Evolutionary conservation across 1,139 yeast species (phyloP), one percentile per base, ranked within the genome.

Genomic region (Yamadazyma pseudoaaseri): DNA sequence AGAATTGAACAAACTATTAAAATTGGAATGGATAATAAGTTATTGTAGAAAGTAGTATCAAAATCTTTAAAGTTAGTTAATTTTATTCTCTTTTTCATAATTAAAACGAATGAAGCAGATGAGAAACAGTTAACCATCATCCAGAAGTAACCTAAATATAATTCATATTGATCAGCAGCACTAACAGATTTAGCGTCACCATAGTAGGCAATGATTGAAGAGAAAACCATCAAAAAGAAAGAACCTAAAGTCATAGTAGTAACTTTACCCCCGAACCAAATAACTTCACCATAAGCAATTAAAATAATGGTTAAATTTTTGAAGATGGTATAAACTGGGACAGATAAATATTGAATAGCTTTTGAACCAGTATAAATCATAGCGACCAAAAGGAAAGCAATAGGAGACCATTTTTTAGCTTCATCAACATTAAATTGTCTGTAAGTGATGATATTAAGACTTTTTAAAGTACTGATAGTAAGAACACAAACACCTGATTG

Each of bases 21-120:
- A 47, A 92, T 83, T 48, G 98, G 98, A 56, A 92, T 79, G 24
- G 96, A 86, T 52, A 92, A 73, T 54, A 90, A 71, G 65, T 94
- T 92, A 76, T 94, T 92, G 80, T 90, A 92, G 70, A 81, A 92
- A 96, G 90, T 92, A 60, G 98, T 92, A 69, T 92, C 98, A 54
- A 90, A 86, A 68, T 94, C 98, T 70, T 86, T 86, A 73, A 94
- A 92, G 73, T 89, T 89, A 53, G 96, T 86, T 62, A 86, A 76
- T 81, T 90, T 90, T 54, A 94, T 92, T 74, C 97, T 84, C 77
- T 89, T 92, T 75, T 97, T 85, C 95, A 92, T 83, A 69, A 84
- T 76, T 52, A 92, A 74, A 33, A 92, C 97, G 57, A 90, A 92
- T 5, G 95, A 76, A 33, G 98, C 97, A 36, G 95, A 84, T 16